phyloP scores from a whole-genome alignment of 257 asterid genomes.

The Petunia axillaris region DNA sequence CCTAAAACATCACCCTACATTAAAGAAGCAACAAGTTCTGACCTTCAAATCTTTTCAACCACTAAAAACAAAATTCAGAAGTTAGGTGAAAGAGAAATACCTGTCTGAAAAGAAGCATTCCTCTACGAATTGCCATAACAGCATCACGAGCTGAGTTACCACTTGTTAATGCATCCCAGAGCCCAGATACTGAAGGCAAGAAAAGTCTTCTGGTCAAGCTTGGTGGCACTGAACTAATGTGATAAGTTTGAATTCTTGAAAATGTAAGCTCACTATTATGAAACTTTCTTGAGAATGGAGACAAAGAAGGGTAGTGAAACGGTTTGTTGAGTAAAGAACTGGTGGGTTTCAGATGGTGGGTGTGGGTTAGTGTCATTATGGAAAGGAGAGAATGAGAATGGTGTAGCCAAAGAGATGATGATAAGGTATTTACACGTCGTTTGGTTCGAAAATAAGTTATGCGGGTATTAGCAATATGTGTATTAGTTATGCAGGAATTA shows the following conservation, averaged over 20 bases:
- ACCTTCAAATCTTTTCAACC: not conserved
- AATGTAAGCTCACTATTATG: not conserved
- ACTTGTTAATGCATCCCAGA: conserved; percentile 81
- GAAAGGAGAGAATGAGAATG: conserved; percentile 18
- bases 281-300: not conserved
- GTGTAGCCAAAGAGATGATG: conserved; percentile 11
- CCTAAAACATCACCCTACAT: conserved; percentile 85
- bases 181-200: conserved; percentile 65
- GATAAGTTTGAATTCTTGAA: conserved; percentile 33
- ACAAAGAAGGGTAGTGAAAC: conserved; percentile 5
- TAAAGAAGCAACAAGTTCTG: not conserved
- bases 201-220: conserved; percentile 54
- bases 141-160: conserved; percentile 76
- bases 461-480: too few species aligned
- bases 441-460: too few species aligned
- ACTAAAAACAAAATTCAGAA: not conserved
- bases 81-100: conserved; percentile 34
- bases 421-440: not conserved
- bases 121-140: conserved; percentile 61
- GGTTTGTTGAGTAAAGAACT: not conserved
- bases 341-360: conserved; percentile 28
- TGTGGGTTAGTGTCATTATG: conserved; percentile 52
- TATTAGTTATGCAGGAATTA: too few species aligned
- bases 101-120: conserved; percentile 95
- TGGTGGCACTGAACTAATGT: conserved; percentile 34